These are phyloP conservation scores for Aspergillus glaucus DNA, from an alignment of 2,329 filamentous ascomycete genomes.

Conservation along the genomic window DNA sequence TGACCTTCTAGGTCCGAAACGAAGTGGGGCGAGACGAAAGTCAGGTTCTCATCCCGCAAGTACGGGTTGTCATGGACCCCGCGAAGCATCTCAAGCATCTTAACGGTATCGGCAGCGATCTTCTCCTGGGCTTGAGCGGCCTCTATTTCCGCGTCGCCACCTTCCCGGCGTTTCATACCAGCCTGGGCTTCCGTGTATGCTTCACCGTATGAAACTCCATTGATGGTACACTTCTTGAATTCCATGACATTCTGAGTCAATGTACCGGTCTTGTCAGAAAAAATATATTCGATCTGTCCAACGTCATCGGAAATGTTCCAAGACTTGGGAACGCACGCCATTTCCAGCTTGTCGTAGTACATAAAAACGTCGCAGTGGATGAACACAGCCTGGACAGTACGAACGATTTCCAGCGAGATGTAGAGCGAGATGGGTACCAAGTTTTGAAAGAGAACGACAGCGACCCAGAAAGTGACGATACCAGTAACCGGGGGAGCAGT, in stretches of 20 bases:
- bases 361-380: constrained; percentile 94
- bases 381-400: constrained; percentile 88
- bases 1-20: constrained; percentile 74
- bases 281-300: constrained; percentile 98
- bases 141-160: constrained; percentile 79
- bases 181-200: constrained; percentile 96
- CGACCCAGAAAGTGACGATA: constrained; percentile 95
- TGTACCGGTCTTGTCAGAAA: constrained; percentile 89
- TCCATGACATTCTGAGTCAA: constrained; percentile 95
- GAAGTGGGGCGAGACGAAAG: constrained; percentile 87
- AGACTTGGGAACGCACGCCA: constrained; percentile 92
- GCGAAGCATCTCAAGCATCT: constrained; percentile 66
- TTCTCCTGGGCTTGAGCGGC: constrained; percentile 64
- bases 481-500: constrained; percentile 66
- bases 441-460: constrained; percentile 92
- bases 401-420: constrained; percentile 93
- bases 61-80: constrained; percentile 83
- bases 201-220: constrained; percentile 93
- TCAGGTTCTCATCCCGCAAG: constrained; percentile 79
- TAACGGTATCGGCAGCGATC: constrained; percentile 69
- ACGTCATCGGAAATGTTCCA: constrained; percentile 99
- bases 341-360: constrained; percentile 93
- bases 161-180: constrained; percentile 88
- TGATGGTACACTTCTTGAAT: constrained; percentile 97
- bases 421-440: constrained; percentile 97